These are phyloP conservation scores for Aspergillus homomorphus DNA, from an alignment of 495 filamentous ascomycete genomes.

Conservation along the genomic window DNA sequence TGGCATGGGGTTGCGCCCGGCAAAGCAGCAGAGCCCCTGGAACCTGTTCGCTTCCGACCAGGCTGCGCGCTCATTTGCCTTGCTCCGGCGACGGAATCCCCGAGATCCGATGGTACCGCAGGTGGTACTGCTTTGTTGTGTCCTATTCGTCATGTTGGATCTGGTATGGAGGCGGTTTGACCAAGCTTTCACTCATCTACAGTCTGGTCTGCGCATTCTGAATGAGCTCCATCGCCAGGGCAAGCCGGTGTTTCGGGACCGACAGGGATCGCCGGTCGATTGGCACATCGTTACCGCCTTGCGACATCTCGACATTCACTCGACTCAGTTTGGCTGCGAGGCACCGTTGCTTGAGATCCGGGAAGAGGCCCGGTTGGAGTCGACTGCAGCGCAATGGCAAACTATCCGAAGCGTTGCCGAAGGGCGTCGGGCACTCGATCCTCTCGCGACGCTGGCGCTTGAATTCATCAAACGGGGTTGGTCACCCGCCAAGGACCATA, in stretches of 20 bases:
- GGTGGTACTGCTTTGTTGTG: neutral
- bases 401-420: neutral
- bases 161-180: neutral
- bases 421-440: neutral
- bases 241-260: neutral
- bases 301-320: constrained; percentile 3
- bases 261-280: neutral
- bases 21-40: neutral
- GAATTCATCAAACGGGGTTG: neutral
- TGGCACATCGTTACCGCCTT: neutral
- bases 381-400: neutral
- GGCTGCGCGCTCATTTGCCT: neutral
- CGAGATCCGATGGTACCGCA: neutral
- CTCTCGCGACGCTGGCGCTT: neutral
- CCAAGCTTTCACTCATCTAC: neutral
- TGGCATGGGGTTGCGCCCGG: neutral
- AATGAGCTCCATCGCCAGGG: neutral
- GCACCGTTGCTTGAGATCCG: neutral
- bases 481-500: neutral
- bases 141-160: neutral
- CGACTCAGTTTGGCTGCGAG: neutral
- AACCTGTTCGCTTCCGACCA: neutral
- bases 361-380: neutral
- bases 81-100: neutral
- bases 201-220: neutral